Percentiles rank a stretch among this genome's conserved stretches.
Conservation (phyloP, 257 asterid species). For the Solanum corneliomulleri region DNA sequence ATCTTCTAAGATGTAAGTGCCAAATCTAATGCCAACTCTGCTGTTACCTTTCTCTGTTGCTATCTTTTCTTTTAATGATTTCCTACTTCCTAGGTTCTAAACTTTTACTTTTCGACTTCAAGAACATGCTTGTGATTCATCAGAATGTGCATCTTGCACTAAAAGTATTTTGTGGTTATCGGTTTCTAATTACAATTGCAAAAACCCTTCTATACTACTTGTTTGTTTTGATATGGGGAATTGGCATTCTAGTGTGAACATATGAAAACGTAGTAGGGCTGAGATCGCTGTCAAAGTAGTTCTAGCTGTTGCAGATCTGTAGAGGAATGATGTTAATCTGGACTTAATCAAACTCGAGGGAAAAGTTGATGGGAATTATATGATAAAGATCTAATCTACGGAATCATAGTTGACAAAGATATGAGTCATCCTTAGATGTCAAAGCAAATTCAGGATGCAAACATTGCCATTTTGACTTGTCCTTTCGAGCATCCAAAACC, state of each 20-base stretch:
- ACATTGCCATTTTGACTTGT: constrained; percentile 83
- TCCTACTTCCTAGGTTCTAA: not conserved
- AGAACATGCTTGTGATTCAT: not conserved
- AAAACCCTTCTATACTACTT: not conserved
- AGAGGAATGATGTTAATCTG: constrained; percentile 84
- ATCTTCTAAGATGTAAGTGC: constrained; percentile 86
- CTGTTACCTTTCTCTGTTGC: not conserved
- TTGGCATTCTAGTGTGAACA: constrained; percentile 59
- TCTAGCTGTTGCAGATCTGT: constrained; percentile 88
- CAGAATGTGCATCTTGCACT: not conserved
- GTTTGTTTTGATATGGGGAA: not conserved
- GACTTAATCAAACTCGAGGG: constrained; percentile 93
- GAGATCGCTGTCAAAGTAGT: constrained; percentile 97
- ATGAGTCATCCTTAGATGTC: constrained; percentile 99
- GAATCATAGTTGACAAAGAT: constrained; percentile 83
- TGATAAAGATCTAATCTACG: constrained; percentile 77
- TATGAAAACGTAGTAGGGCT: constrained; percentile 80
- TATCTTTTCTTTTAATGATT: not conserved
- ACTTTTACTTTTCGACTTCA: not conserved
- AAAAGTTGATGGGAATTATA: constrained; percentile 87
- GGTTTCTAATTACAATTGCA: not conserved
- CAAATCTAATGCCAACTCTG: not conserved
- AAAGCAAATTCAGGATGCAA: constrained; percentile 73
- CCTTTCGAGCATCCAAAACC: constrained; percentile 99
- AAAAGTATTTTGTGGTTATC: not conserved